Evolutionary conservation across 1,284 basidiomycete species (phyloP), one percentile per base, ranked within the genome.

Genomic region (Schizophyllum commune): DNA sequence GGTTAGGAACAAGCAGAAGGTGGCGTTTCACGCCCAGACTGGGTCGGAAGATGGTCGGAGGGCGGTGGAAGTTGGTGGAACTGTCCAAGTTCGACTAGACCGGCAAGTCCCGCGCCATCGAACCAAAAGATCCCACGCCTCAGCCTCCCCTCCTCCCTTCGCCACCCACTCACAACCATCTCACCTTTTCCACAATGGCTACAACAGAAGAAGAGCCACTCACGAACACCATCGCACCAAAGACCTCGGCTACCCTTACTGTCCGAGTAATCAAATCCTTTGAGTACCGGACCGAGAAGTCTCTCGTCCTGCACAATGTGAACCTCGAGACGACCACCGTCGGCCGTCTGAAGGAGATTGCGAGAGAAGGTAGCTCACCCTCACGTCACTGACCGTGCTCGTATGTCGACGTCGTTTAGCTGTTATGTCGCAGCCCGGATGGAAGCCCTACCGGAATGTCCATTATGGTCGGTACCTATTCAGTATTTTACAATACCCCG

Each of bases 201-300:
- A 47, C 39, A 17, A 17, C 39, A 17, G 39, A 47, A 11, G 17
- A 47, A 11, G 39, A 47, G 13, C 39, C 39, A 9, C 39, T 86
- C 55, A 88, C 88, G 57, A 94, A 89, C 74, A 76, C 81, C 53
- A 77, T 84, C 20, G 77, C 81, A 2, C 90, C 93, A 2, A 81
- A 79, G 65, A 88, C 88, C 4, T 80, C 85, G 61, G 90, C 91
- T 19, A 91, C 91, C 7, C 78, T 96, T 63, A 96, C 94, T n/a
- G 73, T 98, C 54, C 87, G 96, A 34, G 83, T 98, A 65, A 94
- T 99, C 79, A 99, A 99, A 73, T 94, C 90, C 52, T 97, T 99
- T 72, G 88, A 89, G 70, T 98, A 86, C 72, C 85, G 96, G 59
- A 96, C 94, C 47, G 90, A 94, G 75, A 92, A 91, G 71, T 89